A percentile compares a stretch with the other conserved stretches of the same genome.
Evolutionary conservation across 116 monocot genomes (phyloP).

Genomic region (Thalassia testudinum): DNA sequence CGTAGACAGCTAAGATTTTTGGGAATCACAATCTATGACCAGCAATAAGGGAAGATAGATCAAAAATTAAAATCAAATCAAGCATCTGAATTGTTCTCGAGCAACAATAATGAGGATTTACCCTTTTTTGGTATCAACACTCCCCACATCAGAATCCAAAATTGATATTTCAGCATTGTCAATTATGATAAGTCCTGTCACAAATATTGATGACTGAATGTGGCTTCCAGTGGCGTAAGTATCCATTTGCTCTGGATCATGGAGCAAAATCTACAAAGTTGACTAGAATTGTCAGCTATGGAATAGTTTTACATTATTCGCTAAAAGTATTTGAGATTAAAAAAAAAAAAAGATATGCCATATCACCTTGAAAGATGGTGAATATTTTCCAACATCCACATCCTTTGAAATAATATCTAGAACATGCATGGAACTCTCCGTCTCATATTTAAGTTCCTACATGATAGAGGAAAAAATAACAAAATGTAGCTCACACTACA

Average conservation of each 20-base stretch:
- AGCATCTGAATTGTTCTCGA: background rate
- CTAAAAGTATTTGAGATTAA: too few species aligned
- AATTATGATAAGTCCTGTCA: constrained; percentile 62
- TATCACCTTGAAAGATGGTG: constrained; percentile 63
- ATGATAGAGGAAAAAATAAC: background rate
- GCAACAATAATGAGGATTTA: constrained; percentile 12
- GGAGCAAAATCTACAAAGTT: constrained; percentile 41
- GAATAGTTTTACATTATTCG: too few species aligned
- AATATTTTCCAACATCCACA: constrained; percentile 85
- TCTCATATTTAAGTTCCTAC: constrained; percentile 69
- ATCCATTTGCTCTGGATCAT: constrained; percentile 45
- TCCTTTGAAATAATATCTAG: constrained; percentile 60
- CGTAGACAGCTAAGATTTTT: too few species aligned
- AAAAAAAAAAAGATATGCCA: constrained; percentile 2
- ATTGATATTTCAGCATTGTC: constrained; percentile 71
- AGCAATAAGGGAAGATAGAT: background rate
- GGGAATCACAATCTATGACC: background rate
- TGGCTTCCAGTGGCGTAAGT: constrained; percentile 44
- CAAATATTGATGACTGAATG: constrained; percentile 17
- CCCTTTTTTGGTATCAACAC: constrained; percentile 42
- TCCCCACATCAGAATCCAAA: constrained; percentile 49
- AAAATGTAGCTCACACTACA: background rate
- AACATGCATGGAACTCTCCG: constrained; percentile 41
- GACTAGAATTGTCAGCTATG: too few species aligned
- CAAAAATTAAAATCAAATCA: background rate